A percentile compares a stretch with the other conserved stretches of the same genome.
phyloP scores from a whole-genome alignment of 805 yeast genomes.

The Monosporozyma yasuniensis region DNA sequence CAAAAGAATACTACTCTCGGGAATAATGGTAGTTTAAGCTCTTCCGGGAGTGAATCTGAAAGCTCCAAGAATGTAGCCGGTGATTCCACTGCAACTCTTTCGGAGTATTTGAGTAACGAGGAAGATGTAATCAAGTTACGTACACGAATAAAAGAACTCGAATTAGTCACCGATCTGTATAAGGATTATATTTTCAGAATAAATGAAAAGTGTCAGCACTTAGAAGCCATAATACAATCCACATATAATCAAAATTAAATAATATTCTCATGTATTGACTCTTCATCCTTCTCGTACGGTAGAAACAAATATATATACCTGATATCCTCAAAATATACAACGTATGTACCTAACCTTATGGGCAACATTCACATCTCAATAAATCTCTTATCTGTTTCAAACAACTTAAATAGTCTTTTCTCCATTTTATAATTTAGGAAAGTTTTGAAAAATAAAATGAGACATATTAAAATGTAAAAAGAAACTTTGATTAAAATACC shows the following conservation, averaged over 20 bases:
- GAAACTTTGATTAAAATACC: neutral
- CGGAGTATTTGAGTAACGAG: conserved; percentile 15
- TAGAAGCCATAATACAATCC: neutral
- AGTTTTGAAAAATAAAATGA: too few relatives aligned
- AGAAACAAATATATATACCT: neutral
- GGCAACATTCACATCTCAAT: neutral
- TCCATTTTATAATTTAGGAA: neutral
- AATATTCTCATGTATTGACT: neutral
- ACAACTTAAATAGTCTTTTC: neutral
- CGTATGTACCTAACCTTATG: neutral
- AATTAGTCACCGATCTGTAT: conserved; percentile 81
- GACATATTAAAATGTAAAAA: neutral
- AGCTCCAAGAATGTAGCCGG: neutral
- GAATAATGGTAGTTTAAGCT: neutral
- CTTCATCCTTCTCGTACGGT: neutral
- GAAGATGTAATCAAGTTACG: conserved; percentile 39
- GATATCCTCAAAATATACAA: neutral
- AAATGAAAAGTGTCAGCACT: conserved; percentile 35
- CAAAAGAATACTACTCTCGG: too few relatives aligned
- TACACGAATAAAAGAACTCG: conserved; percentile 79
- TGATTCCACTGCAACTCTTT: neutral
- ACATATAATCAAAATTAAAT: neutral
- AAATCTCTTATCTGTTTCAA: too few relatives aligned
- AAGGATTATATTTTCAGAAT: conserved; percentile 72
- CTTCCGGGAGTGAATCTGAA: neutral